Percentiles rank a stretch among this genome's conserved stretches.
Evolutionary conservation across 2,329 filamentous ascomycete species (phyloP).

Genomic region (Xylariaceae sp.): DNA sequence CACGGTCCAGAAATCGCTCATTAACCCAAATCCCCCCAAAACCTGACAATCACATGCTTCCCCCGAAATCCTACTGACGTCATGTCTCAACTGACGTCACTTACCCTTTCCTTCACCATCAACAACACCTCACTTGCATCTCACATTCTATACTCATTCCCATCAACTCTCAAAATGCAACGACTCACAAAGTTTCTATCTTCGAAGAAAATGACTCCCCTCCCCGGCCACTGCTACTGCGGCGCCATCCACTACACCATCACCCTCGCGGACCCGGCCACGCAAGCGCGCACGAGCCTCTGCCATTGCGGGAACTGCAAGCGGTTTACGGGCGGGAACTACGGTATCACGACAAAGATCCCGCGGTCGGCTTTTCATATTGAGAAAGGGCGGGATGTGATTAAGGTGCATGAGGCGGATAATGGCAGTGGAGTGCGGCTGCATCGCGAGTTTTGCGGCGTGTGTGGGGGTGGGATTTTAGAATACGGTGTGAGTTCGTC

Average conservation of each 20-base stretch:
- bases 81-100: too few relatives aligned
- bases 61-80: too few relatives aligned
- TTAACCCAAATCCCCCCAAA: too few relatives aligned
- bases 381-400: constrained; percentile 30
- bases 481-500: constrained; percentile 49
- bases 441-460: constrained; percentile 48
- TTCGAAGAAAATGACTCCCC: constrained; percentile 20
- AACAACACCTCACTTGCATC: too few relatives aligned
- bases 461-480: constrained; percentile 46
- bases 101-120: too few relatives aligned
- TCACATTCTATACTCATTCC: too few relatives aligned
- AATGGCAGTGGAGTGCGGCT: constrained; percentile 44
- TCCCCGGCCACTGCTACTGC: constrained; percentile 41
- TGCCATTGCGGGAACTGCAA: constrained; percentile 52
- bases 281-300: constrained; percentile 44
- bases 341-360: constrained; percentile 48
- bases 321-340: constrained; percentile 48
- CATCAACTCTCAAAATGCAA: too few relatives aligned
- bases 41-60: too few relatives aligned
- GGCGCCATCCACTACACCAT: constrained; percentile 42
- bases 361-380: constrained; percentile 40
- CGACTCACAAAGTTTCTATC: too few relatives aligned
- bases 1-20: too few relatives aligned
- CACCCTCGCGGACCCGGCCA: constrained; percentile 37
- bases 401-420: constrained; percentile 43